A percentile compares a stretch with the other conserved stretches of the same genome.
Conservation (phyloP, 2,329 filamentous ascomycete species). For the Dothistroma septosporum region DNA sequence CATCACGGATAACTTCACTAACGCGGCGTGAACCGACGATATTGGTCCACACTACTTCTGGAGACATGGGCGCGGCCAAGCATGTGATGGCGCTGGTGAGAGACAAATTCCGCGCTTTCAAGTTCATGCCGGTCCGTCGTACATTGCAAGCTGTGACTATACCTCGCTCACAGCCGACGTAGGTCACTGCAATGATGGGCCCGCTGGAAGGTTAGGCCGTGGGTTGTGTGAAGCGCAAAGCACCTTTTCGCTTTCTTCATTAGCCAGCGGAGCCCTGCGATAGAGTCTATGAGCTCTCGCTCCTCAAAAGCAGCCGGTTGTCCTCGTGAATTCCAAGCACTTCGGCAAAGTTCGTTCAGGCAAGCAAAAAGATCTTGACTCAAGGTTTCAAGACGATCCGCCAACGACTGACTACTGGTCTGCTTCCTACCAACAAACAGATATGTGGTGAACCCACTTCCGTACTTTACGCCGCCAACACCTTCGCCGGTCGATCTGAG, state of each 20-base stretch:
- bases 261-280: slow-evolving; percentile 19
- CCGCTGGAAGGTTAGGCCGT: slow-evolving; percentile 18
- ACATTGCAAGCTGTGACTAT: not conserved
- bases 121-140: not conserved
- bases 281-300: not conserved
- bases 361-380: not conserved
- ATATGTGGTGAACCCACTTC: slow-evolving; percentile 16
- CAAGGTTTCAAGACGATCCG: not conserved
- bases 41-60: not conserved
- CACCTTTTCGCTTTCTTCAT: slow-evolving; percentile 19
- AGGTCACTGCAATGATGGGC: slow-evolving; percentile 20
- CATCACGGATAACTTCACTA: not conserved
- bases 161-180: not conserved
- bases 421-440: slow-evolving; percentile 15
- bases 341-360: not conserved
- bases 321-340: not conserved
- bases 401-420: too few species aligned
- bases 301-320: not conserved
- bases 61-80: not conserved
- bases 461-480: slow-evolving; percentile 2
- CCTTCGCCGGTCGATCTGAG: slow-evolving; percentile 5
- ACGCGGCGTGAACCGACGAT: not conserved
- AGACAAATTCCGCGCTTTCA: not conserved
- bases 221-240: slow-evolving; percentile 11
- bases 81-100: not conserved